Evolutionary conservation across 1,284 basidiomycete species (phyloP).

Genomic region (Tremellales sp.): DNA sequence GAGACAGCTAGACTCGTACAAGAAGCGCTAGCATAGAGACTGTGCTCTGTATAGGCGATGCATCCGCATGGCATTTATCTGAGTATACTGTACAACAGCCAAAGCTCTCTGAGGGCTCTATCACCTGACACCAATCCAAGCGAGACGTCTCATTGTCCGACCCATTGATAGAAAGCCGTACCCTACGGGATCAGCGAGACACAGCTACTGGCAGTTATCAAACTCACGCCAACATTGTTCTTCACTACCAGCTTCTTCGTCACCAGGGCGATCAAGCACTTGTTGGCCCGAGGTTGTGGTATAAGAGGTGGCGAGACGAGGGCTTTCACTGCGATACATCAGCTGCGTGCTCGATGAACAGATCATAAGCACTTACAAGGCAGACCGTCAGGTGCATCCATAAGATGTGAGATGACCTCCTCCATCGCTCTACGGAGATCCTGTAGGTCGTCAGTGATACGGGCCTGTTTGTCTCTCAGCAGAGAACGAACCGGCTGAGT

Average conservation of each 20-base stretch:
- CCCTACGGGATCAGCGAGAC: background rate
- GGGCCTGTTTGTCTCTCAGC: background rate
- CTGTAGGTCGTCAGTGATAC: constrained; percentile 46
- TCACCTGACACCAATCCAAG: no score
- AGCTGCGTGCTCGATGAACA: background rate
- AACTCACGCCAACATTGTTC: constrained; percentile 48
- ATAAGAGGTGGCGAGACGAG: constrained; percentile 75
- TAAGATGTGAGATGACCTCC: constrained; percentile 52
- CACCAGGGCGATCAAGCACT: constrained; percentile 84
- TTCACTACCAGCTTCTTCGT: constrained; percentile 81
- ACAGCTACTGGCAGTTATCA: background rate
- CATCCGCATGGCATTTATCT: no score
- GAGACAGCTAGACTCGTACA: constrained; percentile 67
- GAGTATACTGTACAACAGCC: no score
- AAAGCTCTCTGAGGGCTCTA: no score
- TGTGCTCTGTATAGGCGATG: background rate
- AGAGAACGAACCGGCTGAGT: constrained; percentile 64
- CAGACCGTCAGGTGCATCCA: constrained; percentile 38
- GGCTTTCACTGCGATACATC: constrained; percentile 60
- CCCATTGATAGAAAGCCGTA: background rate
- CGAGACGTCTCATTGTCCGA: no score
- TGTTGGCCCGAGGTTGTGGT: constrained; percentile 83
- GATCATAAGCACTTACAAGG: constrained; percentile 20
- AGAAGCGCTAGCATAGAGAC: constrained; percentile 10
- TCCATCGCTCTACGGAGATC: constrained; percentile 71